A percentile compares a stretch with the other conserved stretches of the same genome.
Evolutionary conservation across 2,329 filamentous ascomycete species (phyloP).

Genomic region (Sclerotinia minor): DNA sequence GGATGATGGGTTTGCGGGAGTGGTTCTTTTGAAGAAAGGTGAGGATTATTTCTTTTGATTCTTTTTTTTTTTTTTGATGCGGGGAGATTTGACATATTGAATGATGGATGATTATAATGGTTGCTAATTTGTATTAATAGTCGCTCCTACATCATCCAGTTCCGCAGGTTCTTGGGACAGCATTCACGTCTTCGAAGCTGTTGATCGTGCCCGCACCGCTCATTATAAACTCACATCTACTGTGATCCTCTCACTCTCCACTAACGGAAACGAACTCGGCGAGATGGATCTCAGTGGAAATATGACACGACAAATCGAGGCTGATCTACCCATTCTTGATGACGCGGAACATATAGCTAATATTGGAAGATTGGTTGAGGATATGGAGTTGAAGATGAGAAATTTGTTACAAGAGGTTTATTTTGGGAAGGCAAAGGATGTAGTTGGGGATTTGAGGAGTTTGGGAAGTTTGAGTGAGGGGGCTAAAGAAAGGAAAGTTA

Average conservation of each 20-base stretch:
- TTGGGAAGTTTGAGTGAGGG: constrained; percentile 80
- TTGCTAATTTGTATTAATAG: constrained; percentile 46
- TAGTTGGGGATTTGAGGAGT: constrained; percentile 92
- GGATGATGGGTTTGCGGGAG: constrained; percentile 95
- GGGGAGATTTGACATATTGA: background rate
- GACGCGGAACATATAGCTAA: constrained; percentile 95
- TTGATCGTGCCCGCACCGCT: constrained; percentile 84
- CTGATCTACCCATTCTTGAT: constrained; percentile 83
- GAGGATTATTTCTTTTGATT: constrained; percentile 41
- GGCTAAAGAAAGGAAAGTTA: constrained; percentile 78
- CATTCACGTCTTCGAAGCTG: constrained; percentile 97
- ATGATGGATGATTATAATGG: background rate
- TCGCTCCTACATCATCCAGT: constrained; percentile 63
- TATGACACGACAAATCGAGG: constrained; percentile 95
- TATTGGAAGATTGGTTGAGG: constrained; percentile 90
- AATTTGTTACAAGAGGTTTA: constrained; percentile 98
- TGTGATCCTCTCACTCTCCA: constrained; percentile 85
- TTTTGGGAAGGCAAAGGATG: constrained; percentile 98
- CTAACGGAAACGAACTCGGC: constrained; percentile 66
- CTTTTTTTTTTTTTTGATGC: background rate
- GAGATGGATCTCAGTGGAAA: constrained; percentile 93
- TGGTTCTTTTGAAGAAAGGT: constrained; percentile 95
- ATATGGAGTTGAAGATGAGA: constrained; percentile 99
- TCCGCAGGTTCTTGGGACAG: constrained; percentile 91
- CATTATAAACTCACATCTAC: constrained; percentile 98